These are phyloP conservation scores for Venturiaceae sp. DNA, from an alignment of 2,329 filamentous ascomycete species.

Conservation along the genomic window DNA sequence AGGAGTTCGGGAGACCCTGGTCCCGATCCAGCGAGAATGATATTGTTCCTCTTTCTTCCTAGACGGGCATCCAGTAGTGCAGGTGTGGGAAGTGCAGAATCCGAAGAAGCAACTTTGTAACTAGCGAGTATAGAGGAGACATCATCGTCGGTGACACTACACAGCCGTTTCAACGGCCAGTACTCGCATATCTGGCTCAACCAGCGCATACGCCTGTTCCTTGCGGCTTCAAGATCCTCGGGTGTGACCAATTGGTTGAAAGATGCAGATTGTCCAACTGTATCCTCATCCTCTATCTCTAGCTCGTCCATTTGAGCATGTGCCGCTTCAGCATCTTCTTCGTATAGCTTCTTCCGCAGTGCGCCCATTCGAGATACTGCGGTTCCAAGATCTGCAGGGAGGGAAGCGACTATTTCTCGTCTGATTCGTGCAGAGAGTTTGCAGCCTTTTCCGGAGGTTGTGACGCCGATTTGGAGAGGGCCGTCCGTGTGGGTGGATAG, in stretches of 20 bases:
- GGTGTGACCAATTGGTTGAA: conserved; percentile 80
- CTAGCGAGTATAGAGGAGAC: conserved; percentile 66
- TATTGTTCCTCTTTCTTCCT: conserved; percentile 46
- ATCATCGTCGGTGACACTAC: conserved; percentile 69
- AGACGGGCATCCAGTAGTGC: conserved; percentile 15
- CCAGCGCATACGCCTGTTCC: conserved; percentile 82
- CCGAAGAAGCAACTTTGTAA: conserved; percentile 39
- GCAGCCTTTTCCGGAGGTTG: conserved; percentile 89
- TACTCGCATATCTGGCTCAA: conserved; percentile 96
- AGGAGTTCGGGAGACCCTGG: conserved; percentile 89
- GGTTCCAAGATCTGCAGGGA: conserved; percentile 65
- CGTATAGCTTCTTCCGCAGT: conserved; percentile 29
- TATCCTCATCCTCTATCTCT: conserved; percentile 48
- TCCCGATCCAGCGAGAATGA: conserved; percentile 85
- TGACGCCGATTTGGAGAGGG: conserved; percentile 88
- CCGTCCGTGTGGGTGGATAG: conserved; percentile 85
- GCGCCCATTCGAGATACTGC: conserved; percentile 70
- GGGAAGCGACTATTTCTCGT: conserved; percentile 71
- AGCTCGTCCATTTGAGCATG: conserved; percentile 20
- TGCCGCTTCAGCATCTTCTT: conserved; percentile 34
- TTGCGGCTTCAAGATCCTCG: conserved; percentile 62
- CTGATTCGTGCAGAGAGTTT: conserved; percentile 85
- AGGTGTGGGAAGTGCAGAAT: conserved; percentile 16
- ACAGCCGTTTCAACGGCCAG: conserved; percentile 81
- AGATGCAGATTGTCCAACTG: conserved; percentile 59